Conservation (phyloP, 768 basidiomycete species). For the Pleurotus eryngii region DNA sequence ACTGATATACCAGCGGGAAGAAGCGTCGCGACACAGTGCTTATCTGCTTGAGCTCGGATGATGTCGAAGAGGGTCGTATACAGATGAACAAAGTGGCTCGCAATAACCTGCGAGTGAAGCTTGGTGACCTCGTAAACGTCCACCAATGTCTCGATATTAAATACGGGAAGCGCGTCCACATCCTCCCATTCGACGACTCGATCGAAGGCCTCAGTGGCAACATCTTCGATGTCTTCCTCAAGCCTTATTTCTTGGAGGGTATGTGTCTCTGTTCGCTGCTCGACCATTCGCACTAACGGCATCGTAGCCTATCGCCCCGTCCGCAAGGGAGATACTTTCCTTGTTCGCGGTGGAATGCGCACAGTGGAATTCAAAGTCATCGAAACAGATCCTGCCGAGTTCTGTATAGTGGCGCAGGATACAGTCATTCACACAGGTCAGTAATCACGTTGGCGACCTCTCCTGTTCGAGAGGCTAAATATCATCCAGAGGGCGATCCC, state of each 20-base stretch:
- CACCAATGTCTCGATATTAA: slow-evolving; percentile 97
- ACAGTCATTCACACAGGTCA: slow-evolving; percentile 92
- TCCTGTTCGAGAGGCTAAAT: neutral
- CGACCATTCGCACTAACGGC: neutral
- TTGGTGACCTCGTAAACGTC: slow-evolving; percentile 93
- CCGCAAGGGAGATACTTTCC: slow-evolving; percentile 98
- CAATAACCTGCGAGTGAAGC: slow-evolving; percentile 96
- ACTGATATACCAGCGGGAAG: slow-evolving; percentile 66
- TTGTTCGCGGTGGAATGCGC: slow-evolving; percentile 96
- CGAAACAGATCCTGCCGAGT: slow-evolving; percentile 96
- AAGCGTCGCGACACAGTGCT: slow-evolving; percentile 97
- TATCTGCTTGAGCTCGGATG: slow-evolving; percentile 92
- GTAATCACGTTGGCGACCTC: slow-evolving; percentile 11
- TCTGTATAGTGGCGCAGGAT: slow-evolving; percentile 98
- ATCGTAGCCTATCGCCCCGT: slow-evolving; percentile 83
- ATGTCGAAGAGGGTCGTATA: slow-evolving; percentile 97
- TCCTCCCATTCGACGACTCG: slow-evolving; percentile 97
- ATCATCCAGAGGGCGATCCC: slow-evolving; percentile 83
- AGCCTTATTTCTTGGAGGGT: slow-evolving; percentile 98
- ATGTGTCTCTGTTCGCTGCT: slow-evolving; percentile 14
- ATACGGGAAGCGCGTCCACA: slow-evolving; percentile 96
- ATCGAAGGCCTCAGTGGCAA: slow-evolving; percentile 97
- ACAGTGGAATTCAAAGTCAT: slow-evolving; percentile 99
- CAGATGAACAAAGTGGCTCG: slow-evolving; percentile 99
- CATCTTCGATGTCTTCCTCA: slow-evolving; percentile 97